Evolutionary conservation across 108 stramenopile species (phyloP), one percentile per base, ranked within the genome.

Genomic region (Schizochytrium sp.): DNA sequence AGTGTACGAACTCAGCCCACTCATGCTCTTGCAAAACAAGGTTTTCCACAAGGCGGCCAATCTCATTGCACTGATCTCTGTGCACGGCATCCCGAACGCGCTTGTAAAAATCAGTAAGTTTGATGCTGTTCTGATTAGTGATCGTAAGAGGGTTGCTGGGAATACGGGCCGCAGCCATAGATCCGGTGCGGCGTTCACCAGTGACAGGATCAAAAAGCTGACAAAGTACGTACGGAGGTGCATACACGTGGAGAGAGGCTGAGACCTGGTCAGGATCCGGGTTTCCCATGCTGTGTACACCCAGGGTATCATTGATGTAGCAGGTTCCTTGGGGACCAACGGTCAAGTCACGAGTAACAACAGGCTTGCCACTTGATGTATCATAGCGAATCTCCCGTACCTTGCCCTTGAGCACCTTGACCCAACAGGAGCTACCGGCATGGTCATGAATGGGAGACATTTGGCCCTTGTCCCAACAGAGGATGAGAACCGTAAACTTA

Each of bases 221-320:
- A 41, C 88, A 88, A 3, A 45, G 50, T n/a, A 47, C 61, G 46
- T 64, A 88, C 7, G 61, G 61, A 46, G 88, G 88, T 8, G 88
- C 60, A 53, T 88, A 88, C 53, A 88, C 49, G 61, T 88, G 88
- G 49, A 88, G 46, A n/a, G 61, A 64, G 40, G 69, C 61, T 4
- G 88, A 49, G n/a, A 69, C 44, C 4, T 17, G 17, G 61, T 41
- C 10, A 38, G 5, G 17, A n/a, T 64, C 7, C n/a, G 61, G 60
- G 61, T 88, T 88, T 13, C 61, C 61, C 61, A 88, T 88, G 46
- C n/a, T 7, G 49, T 88, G 88, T 38, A 88, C n/a, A 46, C 88
- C 88, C 17, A 17, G 61, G n/a, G 88, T 45, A 53, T 88, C 61
- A 53, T 88, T 44, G 40, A 88, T 88, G 88, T 88, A 88, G 61